Base-by-base conservation (phyloP, 1,139 yeast genomes). In the Zygosaccharomyces sapae region DNA sequence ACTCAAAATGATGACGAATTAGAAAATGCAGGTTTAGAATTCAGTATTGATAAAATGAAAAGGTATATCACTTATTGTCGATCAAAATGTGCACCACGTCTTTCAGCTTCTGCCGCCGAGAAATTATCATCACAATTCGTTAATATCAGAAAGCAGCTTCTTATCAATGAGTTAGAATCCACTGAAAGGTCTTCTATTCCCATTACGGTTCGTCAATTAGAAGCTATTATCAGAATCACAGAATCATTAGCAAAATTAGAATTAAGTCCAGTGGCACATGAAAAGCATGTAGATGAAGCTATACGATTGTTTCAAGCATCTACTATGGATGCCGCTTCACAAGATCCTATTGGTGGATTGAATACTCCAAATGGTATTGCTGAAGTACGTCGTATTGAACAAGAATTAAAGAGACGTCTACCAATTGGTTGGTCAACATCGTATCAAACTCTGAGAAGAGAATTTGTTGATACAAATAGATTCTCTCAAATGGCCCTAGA, bases 381-480 rank as follows among this genome's bases (percentile, higher is more conserved):
- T 33, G 94, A 89, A 62, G 88, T 90, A 43, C 78, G 80, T 56
- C 76, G 75, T 60, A 88, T 92, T 44, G 97, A 90, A 63, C 81
- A 78, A 41, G 96, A 88, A 65, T 77, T 92, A 55, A 83, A 89
- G 67, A 80, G 95, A 68, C 80, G 98, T 65, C 74, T 92, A 56
- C 97, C 98, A 5, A 85, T 94, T 56, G 98, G 98, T 10, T 92
- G 96, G 94, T 86, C 95, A 30, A 89, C 97, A 1, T 84, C 94
- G 22, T 87, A 87, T 66, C 81, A 80, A 57, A 88, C 96, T 2
- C 75, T 92, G 50, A 77, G 88, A 58, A 79, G 83, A 55, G 96
- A 92, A 68, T 85, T 90, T 65, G 95, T 89, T 20, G 85, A 80
- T 38, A 77, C 81, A 30, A 82, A 84, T 43, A 76, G 76, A 51